Base-by-base conservation (phyloP, 2,329 filamentous ascomycete species). In the Alternaria metachromatica region DNA sequence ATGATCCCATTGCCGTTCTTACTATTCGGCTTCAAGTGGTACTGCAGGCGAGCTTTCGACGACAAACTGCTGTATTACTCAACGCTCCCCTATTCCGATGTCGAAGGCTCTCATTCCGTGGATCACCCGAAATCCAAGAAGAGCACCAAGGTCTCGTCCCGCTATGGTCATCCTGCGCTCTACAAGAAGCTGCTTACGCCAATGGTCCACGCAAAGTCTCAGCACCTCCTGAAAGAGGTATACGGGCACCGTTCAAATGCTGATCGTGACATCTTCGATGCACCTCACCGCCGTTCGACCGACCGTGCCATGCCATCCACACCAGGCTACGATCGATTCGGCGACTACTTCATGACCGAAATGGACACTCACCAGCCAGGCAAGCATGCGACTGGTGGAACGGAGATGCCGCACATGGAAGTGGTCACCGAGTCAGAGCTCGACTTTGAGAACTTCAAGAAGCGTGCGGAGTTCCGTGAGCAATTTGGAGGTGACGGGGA, bases 151-250 rank as follows among this genome's bases (percentile, higher is more conserved):
- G 86, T 93, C 61, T 89, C 87, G 62, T 89, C 89, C 18, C 87
- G 91, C 25, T 99, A 97, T 77, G 94, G 94, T 2, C 93, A 98
- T 78, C 96, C 95, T 0, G 94, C 92, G 3, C 85, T 98, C 15
- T 97, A 95, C 84, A 92, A 91, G 79, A 72, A 71, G 20, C 65
- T 80, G 9, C 73, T 79, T 12, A 78, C 74, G 2, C 95, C 94
- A 2, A 97, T 98, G 94, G 94, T 97, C 7, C 92, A 96, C 72
- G 91, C 92, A 44, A 96, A 92, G 80, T 93, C 94, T 0, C 92
- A 95, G 72, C 93, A 96, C 64, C 86, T 96, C 25, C 85, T 98
- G 15, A 91, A 92, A 37, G 88, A 92, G 26, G 86, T 98, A 55
- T 97, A 97, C 77, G 88, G 89, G 21, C 93, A 94, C 21, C 90